phyloP scores from a whole-genome alignment of 352 stramenopile species.

The Blastocystis sp. region DNA sequence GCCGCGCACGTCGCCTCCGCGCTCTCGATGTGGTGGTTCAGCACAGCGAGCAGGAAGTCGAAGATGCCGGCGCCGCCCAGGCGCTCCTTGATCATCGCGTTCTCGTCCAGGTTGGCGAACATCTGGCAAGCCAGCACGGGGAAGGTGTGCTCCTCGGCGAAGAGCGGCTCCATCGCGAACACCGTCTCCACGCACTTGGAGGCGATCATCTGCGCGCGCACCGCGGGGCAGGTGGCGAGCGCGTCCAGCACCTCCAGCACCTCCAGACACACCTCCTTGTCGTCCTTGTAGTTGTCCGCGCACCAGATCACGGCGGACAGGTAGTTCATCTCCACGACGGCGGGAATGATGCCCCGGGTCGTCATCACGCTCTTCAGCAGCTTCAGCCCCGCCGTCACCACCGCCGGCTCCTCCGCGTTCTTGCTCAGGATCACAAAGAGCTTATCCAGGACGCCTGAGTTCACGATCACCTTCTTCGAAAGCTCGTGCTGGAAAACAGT shows the following conservation, averaged over 20 bases:
- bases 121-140: slow-evolving; percentile 50
- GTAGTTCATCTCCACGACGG: slow-evolving; percentile 26
- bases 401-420: slow-evolving; percentile 35
- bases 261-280: slow-evolving; percentile 44
- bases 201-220: slow-evolving; percentile 61
- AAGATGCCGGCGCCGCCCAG: slow-evolving; percentile 35
- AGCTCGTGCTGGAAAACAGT: slow-evolving; percentile 64
- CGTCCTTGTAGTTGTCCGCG: slow-evolving; percentile 55
- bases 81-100: slow-evolving; percentile 29
- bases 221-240: slow-evolving; percentile 8
- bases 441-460: slow-evolving; percentile 62
- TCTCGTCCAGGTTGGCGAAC: slow-evolving; percentile 37
- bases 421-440: slow-evolving; percentile 35
- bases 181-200: slow-evolving; percentile 63
- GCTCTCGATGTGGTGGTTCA: slow-evolving; percentile 49
- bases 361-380: slow-evolving; percentile 62
- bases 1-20: not conserved
- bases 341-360: slow-evolving; percentile 45
- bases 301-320: slow-evolving; percentile 54
- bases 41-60: slow-evolving; percentile 46
- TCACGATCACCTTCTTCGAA: slow-evolving; percentile 36
- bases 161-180: slow-evolving; percentile 34
- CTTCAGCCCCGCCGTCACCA: slow-evolving; percentile 29
- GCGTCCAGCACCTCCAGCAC: slow-evolving; percentile 49
- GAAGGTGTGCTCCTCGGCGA: slow-evolving; percentile 16